These are phyloP conservation scores for Sinapis alba DNA, from an alignment of 441 rosid species.

Conservation along the genomic window DNA sequence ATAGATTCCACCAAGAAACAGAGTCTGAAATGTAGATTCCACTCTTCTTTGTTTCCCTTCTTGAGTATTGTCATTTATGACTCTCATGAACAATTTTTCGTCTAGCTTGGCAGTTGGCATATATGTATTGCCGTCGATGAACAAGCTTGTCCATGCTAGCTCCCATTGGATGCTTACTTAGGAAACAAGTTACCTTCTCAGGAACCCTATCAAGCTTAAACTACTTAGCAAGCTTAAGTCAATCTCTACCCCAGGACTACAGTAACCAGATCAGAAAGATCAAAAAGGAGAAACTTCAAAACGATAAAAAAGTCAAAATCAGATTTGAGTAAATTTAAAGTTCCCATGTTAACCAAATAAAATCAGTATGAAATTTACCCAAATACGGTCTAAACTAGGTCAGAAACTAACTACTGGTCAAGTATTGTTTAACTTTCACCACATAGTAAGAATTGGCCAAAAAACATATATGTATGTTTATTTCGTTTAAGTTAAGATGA, in stretches of 20 bases:
- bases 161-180: conserved; percentile 43
- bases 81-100: conserved; percentile 54
- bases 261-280: neutral
- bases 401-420: neutral
- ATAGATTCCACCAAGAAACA: conserved; percentile 56
- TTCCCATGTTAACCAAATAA: neutral
- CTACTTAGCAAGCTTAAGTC: conserved; percentile 18
- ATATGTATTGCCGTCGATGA: conserved; percentile 57
- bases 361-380: neutral
- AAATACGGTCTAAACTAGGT: neutral
- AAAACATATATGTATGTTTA: neutral
- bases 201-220: conserved; percentile 66
- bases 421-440: neutral
- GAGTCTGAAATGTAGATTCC: conserved; percentile 50
- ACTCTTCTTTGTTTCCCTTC: conserved; percentile 33
- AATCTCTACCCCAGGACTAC: neutral
- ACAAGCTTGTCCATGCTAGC: conserved; percentile 51
- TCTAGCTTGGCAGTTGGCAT: conserved; percentile 41
- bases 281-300: neutral
- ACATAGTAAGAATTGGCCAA: neutral
- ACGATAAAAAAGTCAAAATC: neutral
- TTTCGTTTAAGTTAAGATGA: neutral
- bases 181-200: conserved; percentile 50
- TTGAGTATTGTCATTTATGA: conserved; percentile 36
- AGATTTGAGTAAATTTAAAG: neutral